Percentiles rank a stretch among this genome's conserved stretches.
These are phyloP conservation scores for Trichoderma asperellum DNA, from an alignment of 2,329 filamentous ascomycete species.

Conservation along the genomic window DNA sequence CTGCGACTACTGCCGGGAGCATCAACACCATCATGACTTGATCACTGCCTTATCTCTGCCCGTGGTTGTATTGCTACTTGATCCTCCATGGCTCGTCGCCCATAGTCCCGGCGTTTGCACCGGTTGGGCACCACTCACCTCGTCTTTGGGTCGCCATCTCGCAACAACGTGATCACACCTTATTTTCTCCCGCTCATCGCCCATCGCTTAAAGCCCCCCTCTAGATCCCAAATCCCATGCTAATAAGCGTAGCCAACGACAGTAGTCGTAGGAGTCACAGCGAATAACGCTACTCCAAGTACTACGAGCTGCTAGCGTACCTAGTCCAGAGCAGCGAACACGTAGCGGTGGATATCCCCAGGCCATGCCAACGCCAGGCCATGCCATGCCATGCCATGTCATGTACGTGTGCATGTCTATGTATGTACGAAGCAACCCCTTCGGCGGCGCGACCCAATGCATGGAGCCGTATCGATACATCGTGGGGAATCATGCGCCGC, in stretches of 20 bases:
- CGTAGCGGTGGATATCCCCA: conserved; percentile 9
- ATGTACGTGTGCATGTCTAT: neutral
- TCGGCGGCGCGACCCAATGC: conserved; percentile 4
- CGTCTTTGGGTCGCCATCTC: neutral
- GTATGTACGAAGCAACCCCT: neutral
- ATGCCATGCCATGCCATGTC: conserved; percentile 3
- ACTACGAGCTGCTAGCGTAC: neutral
- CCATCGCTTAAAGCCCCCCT: neutral
- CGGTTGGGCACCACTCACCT: neutral
- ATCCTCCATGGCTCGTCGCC: neutral
- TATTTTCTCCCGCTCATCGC: neutral
- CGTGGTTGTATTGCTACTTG: neutral
- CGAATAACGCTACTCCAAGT: neutral
- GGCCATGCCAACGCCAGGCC: neutral
- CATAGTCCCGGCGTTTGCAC: neutral
- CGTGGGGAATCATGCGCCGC: conserved; percentile 19
- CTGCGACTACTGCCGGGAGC: neutral
- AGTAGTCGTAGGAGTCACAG: neutral
- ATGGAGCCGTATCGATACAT: conserved; percentile 9
- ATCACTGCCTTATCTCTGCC: neutral
- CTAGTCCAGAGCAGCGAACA: conserved; percentile 2
- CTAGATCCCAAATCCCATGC: neutral
- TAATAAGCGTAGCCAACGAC: neutral
- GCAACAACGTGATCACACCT: conserved; percentile 5
- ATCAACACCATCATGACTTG: neutral